phyloP scores from a whole-genome alignment of 2,329 filamentous ascomycete genomes.

The Penicillium sp. region DNA sequence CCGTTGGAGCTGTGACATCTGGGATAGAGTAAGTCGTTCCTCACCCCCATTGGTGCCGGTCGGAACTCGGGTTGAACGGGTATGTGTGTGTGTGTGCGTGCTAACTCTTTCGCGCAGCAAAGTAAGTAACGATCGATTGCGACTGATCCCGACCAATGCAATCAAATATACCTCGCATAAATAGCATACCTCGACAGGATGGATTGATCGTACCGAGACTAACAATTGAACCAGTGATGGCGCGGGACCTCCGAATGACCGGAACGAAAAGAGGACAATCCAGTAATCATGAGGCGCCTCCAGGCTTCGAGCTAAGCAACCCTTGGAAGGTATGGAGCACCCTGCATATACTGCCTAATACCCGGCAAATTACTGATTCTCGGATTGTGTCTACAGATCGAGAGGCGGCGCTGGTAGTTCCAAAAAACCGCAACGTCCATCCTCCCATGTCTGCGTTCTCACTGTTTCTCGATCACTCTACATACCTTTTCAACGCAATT shows the following conservation, averaged over 20 bases:
- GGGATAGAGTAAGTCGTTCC: conserved; percentile 62
- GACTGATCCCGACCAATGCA: neutral
- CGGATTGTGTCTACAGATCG: conserved; percentile 33
- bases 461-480: conserved; percentile 25
- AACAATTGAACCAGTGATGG: conserved; percentile 61
- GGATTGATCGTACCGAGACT: conserved; percentile 13
- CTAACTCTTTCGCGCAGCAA: conserved; percentile 56
- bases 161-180: neutral
- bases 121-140: conserved; percentile 47
- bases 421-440: conserved; percentile 27
- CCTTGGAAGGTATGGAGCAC: conserved; percentile 63
- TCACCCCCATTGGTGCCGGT: conserved; percentile 17
- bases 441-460: conserved; percentile 27
- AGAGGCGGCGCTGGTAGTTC: conserved; percentile 45
- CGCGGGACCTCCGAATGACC: conserved; percentile 66
- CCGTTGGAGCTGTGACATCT: conserved; percentile 64
- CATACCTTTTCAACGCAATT: conserved; percentile 30
- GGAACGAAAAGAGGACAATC: conserved; percentile 65
- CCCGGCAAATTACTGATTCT: conserved; percentile 22
- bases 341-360: neutral
- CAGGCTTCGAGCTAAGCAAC: conserved; percentile 69
- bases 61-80: conserved; percentile 17
- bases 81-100: too few species aligned
- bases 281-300: conserved; percentile 61
- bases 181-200: neutral